Evolutionary conservation across 176 grass and related monocot species (phyloP).

Genomic region (Otatea glauca): DNA sequence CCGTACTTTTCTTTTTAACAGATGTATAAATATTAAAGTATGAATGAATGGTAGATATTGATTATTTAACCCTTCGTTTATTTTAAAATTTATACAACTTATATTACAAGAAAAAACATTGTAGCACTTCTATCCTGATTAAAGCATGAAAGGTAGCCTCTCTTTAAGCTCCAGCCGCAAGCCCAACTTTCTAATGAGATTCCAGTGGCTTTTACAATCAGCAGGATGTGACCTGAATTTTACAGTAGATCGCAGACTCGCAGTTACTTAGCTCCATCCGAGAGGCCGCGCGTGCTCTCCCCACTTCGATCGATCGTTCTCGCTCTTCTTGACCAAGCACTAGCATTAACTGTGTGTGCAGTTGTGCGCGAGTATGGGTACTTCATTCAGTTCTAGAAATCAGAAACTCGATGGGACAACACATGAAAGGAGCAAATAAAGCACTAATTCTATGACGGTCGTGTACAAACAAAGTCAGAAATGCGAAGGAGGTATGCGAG

Average conservation of each 20-base stretch:
- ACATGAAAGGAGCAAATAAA: not conserved
- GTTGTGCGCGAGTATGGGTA: not conserved
- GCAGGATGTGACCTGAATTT: not conserved
- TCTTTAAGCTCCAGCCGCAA: constrained; percentile 35
- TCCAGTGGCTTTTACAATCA: constrained; percentile 4
- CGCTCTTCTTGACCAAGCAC: not conserved
- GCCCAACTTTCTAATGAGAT: constrained; percentile 7
- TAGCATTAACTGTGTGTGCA: not conserved
- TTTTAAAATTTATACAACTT: too few relatives aligned
- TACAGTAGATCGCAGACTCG: not conserved
- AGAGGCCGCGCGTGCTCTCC: not conserved
- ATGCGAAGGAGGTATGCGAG: not conserved
- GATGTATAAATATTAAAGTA: too few relatives aligned
- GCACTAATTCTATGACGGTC: not conserved
- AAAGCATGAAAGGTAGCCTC: constrained; percentile 27
- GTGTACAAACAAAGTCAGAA: not conserved
- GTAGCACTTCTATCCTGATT: too few relatives aligned
- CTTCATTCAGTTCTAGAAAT: not conserved
- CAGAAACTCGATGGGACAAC: not conserved
- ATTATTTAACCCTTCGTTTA: too few relatives aligned
- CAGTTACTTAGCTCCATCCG: not conserved
- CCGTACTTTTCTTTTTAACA: too few relatives aligned
- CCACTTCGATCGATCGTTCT: constrained; percentile 5
- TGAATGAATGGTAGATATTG: too few relatives aligned
- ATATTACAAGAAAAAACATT: too few relatives aligned